Conservation (phyloP, 2,329 filamentous ascomycete species). For the Pseudopyrenochaeta lycopersici region DNA sequence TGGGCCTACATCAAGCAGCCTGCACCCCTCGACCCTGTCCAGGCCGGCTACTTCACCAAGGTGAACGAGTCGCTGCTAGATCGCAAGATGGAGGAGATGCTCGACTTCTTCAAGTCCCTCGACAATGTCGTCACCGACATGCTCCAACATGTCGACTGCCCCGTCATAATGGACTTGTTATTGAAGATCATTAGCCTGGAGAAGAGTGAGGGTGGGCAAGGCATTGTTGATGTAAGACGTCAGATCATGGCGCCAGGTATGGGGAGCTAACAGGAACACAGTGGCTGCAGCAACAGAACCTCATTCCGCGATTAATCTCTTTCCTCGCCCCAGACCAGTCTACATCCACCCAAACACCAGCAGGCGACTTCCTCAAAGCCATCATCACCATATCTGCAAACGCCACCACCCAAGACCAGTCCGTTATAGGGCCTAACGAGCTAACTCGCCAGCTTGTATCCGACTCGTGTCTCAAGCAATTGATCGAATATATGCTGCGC, state of each 20-base stretch:
- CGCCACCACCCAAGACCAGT: conserved; percentile 96
- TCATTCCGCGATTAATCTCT: conserved; percentile 86
- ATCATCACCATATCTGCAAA: conserved; percentile 99
- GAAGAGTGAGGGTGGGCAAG: conserved; percentile 87
- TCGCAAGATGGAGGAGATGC: conserved; percentile 98
- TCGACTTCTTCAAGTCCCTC: conserved; percentile 84
- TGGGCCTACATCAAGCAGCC: conserved; percentile 88
- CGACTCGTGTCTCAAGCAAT: conserved; percentile 78
- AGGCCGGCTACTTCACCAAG: conserved; percentile 98
- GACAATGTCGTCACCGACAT: conserved; percentile 84
- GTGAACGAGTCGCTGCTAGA: conserved; percentile 98
- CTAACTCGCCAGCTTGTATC: conserved; percentile 95
- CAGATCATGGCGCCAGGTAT: not conserved
- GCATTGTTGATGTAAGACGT: conserved; percentile 85
- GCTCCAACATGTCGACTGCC: conserved; percentile 92
- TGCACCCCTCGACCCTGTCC: conserved; percentile 88
- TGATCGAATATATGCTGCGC: conserved; percentile 91
- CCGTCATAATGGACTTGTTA: conserved; percentile 97
- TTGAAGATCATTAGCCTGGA: conserved; percentile 97
- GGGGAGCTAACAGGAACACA: conserved; percentile 48
- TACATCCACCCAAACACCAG: conserved; percentile 92
- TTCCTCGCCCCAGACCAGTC: conserved; percentile 86
- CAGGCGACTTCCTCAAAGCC: conserved; percentile 96
- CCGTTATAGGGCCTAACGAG: conserved; percentile 98
- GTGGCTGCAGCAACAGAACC: conserved; percentile 91